A percentile compares a stretch with the other conserved stretches of the same genome.
phyloP scores from a whole-genome alignment of 164 flowering plant species.

The Annona cherimola region DNA sequence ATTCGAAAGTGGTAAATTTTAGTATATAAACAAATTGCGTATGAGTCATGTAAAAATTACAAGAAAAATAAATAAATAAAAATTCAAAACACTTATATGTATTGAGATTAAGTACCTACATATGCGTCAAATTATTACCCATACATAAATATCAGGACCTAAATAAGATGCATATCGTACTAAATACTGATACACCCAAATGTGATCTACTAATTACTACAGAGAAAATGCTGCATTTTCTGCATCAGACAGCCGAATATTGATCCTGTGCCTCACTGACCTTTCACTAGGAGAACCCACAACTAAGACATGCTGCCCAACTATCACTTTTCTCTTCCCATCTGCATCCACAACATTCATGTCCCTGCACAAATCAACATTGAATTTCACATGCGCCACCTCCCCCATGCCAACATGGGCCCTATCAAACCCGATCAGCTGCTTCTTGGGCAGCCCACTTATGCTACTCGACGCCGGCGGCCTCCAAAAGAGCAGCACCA shows the following conservation, averaged over 20 bases:
- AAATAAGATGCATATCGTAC: background rate
- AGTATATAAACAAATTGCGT: too few species aligned
- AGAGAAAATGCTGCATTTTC: background rate
- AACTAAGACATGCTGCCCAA: constrained; percentile 33
- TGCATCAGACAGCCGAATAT: constrained; percentile 16
- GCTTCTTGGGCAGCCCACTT: constrained; percentile 31
- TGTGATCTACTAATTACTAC: background rate
- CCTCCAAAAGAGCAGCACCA: constrained; percentile 44
- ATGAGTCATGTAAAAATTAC: too few species aligned
- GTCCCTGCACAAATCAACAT: constrained; percentile 42
- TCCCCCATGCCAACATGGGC: constrained; percentile 34
- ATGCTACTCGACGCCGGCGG: constrained; percentile 31
- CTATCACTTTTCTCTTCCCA: constrained; percentile 40
- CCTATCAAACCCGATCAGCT: constrained; percentile 52
- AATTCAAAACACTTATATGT: too few species aligned
- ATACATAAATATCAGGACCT: background rate
- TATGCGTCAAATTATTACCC: too few species aligned
- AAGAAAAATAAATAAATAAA: too few species aligned
- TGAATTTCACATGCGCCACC: constrained; percentile 23
- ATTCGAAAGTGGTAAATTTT: too few species aligned
- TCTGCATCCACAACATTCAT: constrained; percentile 39
- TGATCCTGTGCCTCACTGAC: constrained; percentile 29
- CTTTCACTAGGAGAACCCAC: constrained; percentile 42
- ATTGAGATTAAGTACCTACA: too few species aligned
- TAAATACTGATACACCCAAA: background rate